Conservation (phyloP, 176 grass and related monocot genomes). For the Aegilops bicornis region DNA sequence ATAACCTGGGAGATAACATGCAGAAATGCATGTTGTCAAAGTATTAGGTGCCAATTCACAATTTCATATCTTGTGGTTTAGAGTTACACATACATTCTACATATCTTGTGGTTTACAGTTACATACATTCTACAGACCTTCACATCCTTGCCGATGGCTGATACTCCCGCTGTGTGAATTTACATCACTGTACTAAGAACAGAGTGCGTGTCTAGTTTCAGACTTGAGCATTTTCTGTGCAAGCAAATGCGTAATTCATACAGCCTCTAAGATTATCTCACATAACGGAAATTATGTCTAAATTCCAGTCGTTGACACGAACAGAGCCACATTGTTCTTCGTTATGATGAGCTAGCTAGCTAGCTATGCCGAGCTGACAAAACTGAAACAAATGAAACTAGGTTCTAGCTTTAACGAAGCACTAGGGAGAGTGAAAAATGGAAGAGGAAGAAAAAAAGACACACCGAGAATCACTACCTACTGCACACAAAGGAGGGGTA, state of each 20-base stretch:
- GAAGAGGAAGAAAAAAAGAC: not conserved
- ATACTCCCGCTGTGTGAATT: not conserved
- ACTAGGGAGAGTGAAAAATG: not conserved
- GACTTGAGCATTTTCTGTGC: not conserved
- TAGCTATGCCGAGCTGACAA: not conserved
- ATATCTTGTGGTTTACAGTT: not conserved
- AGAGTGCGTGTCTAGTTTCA: not conserved
- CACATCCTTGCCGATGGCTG: not conserved
- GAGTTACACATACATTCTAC: not conserved
- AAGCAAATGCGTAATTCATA: not conserved
- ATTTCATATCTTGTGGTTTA: not conserved
- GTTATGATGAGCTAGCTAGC: conserved; percentile 20
- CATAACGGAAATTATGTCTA: not conserved
- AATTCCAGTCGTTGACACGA: not conserved
- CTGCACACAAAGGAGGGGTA: not conserved
- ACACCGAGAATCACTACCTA: not conserved
- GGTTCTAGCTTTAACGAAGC: not conserved
- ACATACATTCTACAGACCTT: not conserved
- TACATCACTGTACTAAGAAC: not conserved
- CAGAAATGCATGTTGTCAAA: not conserved
- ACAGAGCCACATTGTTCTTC: not conserved
- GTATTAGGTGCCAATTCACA: not conserved
- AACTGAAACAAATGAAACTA: not conserved
- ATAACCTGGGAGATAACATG: not conserved
- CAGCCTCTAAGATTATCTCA: not conserved